Percentiles rank a stretch among this genome's conserved stretches.
Conservation (phyloP, 805 yeast species). For the Cyberlindnera xishuangbannaensis region DNA sequence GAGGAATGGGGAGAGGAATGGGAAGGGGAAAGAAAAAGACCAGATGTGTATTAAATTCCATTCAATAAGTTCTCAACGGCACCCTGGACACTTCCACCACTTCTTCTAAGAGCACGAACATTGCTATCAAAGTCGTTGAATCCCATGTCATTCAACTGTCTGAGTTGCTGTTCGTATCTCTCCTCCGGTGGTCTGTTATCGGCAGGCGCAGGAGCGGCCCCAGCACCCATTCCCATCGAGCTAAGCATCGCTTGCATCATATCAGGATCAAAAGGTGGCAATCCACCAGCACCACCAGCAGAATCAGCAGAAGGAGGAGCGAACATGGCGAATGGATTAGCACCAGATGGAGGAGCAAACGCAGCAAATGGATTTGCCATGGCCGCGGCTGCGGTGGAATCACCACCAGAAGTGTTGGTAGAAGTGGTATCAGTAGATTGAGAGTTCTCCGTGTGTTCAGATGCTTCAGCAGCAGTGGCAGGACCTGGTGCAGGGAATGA, state of each 20-base stretch:
- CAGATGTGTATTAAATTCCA: too few relatives aligned
- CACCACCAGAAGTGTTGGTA: constrained; percentile 8
- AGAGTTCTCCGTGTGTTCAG: constrained; percentile 15
- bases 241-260: constrained; percentile 38
- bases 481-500: constrained; percentile 53
- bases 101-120: constrained; percentile 85
- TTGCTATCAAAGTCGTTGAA: constrained; percentile 90
- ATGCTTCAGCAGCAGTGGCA: constrained; percentile 11
- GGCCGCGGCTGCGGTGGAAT: constrained; percentile 15
- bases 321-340: constrained; percentile 38
- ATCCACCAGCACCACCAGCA: constrained; percentile 4
- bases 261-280: constrained; percentile 46
- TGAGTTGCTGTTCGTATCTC: constrained; percentile 61
- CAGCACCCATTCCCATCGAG: constrained; percentile 37
- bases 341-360: constrained; percentile 30
- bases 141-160: constrained; percentile 78
- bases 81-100: constrained; percentile 97
- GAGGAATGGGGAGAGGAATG: too few relatives aligned
- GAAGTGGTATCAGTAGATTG: constrained; percentile 29
- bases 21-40: too few relatives aligned
- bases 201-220: constrained; percentile 19
- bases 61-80: constrained; percentile 83
- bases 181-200: constrained; percentile 79
- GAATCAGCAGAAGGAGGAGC: too few relatives aligned
- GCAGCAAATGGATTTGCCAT: constrained; percentile 48